These are phyloP conservation scores for Mycosphaerella sp. DNA, from an alignment of 2,329 filamentous ascomycete species.

Conservation along the genomic window DNA sequence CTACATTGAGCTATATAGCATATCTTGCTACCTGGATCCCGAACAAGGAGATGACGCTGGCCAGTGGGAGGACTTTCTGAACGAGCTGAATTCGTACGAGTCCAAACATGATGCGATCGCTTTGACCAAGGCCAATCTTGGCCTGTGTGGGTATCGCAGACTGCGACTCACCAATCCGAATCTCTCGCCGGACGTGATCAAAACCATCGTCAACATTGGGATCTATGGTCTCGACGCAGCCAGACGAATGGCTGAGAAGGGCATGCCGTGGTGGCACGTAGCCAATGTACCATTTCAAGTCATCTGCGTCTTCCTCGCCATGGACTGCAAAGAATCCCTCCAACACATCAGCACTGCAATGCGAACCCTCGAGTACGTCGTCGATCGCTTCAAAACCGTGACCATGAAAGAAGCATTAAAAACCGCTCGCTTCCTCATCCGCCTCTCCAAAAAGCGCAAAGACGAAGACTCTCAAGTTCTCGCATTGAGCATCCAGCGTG, in stretches of 20 bases:
- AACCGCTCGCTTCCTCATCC: conserved; percentile 49
- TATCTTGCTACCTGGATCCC: conserved; percentile 51
- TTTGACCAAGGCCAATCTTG: conserved; percentile 48
- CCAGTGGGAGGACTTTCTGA: conserved; percentile 33
- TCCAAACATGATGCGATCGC: conserved; percentile 29
- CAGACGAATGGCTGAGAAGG: conserved; percentile 40
- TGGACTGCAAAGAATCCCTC: conserved; percentile 48
- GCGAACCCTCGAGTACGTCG: conserved; percentile 33
- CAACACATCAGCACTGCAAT: conserved; percentile 48
- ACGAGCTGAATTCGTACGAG: conserved; percentile 29
- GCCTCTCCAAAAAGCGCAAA: conserved; percentile 42
- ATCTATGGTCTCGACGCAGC: conserved; percentile 45
- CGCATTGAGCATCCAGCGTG: conserved; percentile 20
- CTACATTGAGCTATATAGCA: conserved; percentile 48
- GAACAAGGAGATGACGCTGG: conserved; percentile 31
- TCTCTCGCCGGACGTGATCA: conserved; percentile 40
- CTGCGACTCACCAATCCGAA: conserved; percentile 47
- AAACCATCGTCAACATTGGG: conserved; percentile 44
- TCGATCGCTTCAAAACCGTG: conserved; percentile 28
- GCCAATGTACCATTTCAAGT: conserved; percentile 56
- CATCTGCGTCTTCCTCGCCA: conserved; percentile 50
- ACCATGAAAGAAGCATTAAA: conserved; percentile 48
- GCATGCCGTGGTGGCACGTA: conserved; percentile 53
- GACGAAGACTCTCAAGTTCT: conserved; percentile 24
- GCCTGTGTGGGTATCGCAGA: conserved; percentile 51